phyloP scores from a whole-genome alignment of 1,139 yeast species.

The Kodamaea ohmeri region DNA sequence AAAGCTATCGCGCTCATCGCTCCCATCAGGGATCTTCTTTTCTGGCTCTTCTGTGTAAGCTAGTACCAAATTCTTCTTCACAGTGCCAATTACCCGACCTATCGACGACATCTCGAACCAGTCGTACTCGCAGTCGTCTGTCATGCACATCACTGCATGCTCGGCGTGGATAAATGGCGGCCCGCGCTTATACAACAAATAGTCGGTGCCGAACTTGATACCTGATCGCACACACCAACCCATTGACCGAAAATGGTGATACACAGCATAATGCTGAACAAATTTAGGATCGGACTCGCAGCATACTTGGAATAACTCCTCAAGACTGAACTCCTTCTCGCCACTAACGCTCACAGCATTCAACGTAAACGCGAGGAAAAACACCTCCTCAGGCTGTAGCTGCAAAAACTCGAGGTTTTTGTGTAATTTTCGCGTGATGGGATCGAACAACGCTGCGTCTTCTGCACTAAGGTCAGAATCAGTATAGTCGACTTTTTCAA shows the following conservation, averaged over 20 bases:
- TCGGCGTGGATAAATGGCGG: slow-evolving; percentile 97
- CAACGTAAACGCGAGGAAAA: slow-evolving; percentile 60
- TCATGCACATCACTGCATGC: slow-evolving; percentile 58
- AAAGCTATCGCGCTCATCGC: slow-evolving; percentile 26
- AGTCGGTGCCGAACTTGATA: slow-evolving; percentile 85
- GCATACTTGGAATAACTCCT: slow-evolving; percentile 29
- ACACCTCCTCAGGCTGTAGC: slow-evolving; percentile 70
- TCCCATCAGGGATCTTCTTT: slow-evolving; percentile 27
- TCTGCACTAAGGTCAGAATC: slow-evolving; percentile 23
- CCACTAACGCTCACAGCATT: slow-evolving; percentile 32
- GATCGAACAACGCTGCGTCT: slow-evolving; percentile 39
- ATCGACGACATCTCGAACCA: slow-evolving; percentile 68
- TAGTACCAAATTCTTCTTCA: slow-evolving; percentile 72
- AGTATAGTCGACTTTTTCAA: not conserved
- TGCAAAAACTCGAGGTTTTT: slow-evolving; percentile 64
- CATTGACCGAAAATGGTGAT: slow-evolving; percentile 80
- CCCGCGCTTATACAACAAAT: slow-evolving; percentile 77
- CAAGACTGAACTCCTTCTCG: slow-evolving; percentile 14
- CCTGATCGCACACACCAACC: slow-evolving; percentile 98
- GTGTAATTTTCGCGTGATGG: slow-evolving; percentile 20
- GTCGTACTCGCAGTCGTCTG: slow-evolving; percentile 30
- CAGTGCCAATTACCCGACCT: slow-evolving; percentile 84
- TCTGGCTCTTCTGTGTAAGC: slow-evolving; percentile 60
- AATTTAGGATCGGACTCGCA: slow-evolving; percentile 27
- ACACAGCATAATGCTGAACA: slow-evolving; percentile 62